Base-by-base conservation (phyloP, 2,329 filamentous ascomycete genomes). In the Phaeophleospora eucalypticola region DNA sequence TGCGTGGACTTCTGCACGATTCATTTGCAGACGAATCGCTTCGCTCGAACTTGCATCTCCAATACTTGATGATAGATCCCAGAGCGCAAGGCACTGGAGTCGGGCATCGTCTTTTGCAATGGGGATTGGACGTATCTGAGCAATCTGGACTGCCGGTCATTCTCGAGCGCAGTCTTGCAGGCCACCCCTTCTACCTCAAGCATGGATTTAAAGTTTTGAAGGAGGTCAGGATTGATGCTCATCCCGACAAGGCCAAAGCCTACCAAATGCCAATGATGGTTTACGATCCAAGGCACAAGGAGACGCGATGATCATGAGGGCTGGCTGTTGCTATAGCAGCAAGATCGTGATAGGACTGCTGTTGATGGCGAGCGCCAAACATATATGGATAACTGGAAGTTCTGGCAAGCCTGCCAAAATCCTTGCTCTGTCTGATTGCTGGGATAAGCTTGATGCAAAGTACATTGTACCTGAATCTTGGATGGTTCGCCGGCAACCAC, bases 161-260 rank as follows among this genome's bases (percentile, higher is more conserved):
- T 8, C 19, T 57, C 6, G 52, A 54, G 33, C 47, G 46, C 27
- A 55, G 49, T 34, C 36, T 55, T 4, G 38, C 46, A 15, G 54
- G 49, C 14, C 48, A 55, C n/a, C 45, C 44, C 3, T 55, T 57
- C 36, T 57, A 57, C 34, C n/a, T 55, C 15, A 55, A 49, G 41
- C 37, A 55, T 27, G 52, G 54, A 12, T 55, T 49, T 15, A 43
- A 41, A 10, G 32, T 54, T 20, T 35, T 55, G 12, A 45, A 45
- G 17, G 37, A 43, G 20, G 48, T 51, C 8, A 39, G 24, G 15
- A 48, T 57, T 17, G 52, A 55, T 41, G 32, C 50, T 17, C 45
- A 53, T 21, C 47, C 49, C 8, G 54, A 53, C 20, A 54, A 53
- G 37, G 49, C 52, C 20, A 54, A 53, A 35, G 49, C 52, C 15